Conservation (phyloP, 228 moss, liverwort and hornwort species). For the Sphagnum magellanicum region DNA sequence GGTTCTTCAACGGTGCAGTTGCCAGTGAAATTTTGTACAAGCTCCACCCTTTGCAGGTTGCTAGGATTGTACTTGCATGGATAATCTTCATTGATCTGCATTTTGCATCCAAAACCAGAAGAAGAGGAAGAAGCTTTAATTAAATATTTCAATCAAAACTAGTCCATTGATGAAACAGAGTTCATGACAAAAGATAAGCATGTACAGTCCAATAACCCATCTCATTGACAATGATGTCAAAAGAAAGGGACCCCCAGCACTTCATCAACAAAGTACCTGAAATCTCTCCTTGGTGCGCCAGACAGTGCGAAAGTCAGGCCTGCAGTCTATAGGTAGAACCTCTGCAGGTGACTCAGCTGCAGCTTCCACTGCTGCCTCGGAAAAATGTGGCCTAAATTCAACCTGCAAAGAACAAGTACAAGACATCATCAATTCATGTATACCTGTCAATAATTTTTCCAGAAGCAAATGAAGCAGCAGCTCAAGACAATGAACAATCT, state of each 20-base stretch:
- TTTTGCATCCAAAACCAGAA: constrained; percentile 9
- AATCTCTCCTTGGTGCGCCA: constrained; percentile 42
- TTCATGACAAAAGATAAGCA: neutral
- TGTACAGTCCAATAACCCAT: neutral
- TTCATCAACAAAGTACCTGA: constrained; percentile 16
- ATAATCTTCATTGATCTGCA: constrained; percentile 48
- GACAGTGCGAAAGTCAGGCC: constrained; percentile 43
- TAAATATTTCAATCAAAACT: too few species aligned
- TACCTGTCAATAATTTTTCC: neutral
- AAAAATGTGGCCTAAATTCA: constrained; percentile 37
- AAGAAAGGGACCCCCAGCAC: neutral
- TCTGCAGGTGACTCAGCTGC: constrained; percentile 37
- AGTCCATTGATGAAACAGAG: neutral
- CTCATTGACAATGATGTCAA: neutral
- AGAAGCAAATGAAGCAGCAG: neutral
- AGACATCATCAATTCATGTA: too few species aligned
- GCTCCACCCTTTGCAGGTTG: constrained; percentile 33
- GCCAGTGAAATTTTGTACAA: constrained; percentile 18
- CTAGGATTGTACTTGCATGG: constrained; percentile 44
- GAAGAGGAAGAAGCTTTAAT: neutral
- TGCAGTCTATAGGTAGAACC: constrained; percentile 35
- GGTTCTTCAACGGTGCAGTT: constrained; percentile 28
- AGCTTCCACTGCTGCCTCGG: constrained; percentile 23
- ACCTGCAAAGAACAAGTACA: constrained; percentile 18
- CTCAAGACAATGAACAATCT: neutral